Base-by-base conservation (phyloP, 495 filamentous ascomycete genomes). In the Arthonia radiata region DNA sequence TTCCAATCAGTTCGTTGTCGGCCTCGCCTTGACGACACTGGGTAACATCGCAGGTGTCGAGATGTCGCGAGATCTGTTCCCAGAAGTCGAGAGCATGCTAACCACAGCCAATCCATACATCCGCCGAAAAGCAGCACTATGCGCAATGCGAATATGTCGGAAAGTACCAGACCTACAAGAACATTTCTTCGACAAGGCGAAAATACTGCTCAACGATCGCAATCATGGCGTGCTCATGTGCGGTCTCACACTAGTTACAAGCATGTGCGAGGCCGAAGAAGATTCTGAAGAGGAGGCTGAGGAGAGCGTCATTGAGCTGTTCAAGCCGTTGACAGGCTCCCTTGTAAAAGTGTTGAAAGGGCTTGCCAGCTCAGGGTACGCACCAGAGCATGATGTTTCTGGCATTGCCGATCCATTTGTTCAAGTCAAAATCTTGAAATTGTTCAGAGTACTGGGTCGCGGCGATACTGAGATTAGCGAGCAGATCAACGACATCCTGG, bases 401-500 rank as follows among this genome's bases (percentile, higher is more conserved):
- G 86, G 86, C 12, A 92, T 97, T 33, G 90, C 89, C 17, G 86
- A 97, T 53, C 86, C 86, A n/a, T 97, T 97, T 56, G 49, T 97
- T 22, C 86, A 97, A 47, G 80, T 90, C 48, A 94, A 93, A 57
- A 80, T 97, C 27, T 52, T 97, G 28, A 67, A 69, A 26, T 49
- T 97, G 29, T 57, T 97, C 24, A 61, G 83, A 31, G 74, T 90
- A 4, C 54, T 97, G 13, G 81, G 69, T 12, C 69, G 79, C 30
- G 86, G 86, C 23, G 80, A 97, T 51, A 56, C 69, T 14, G 61
- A 78, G 31, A 83, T 79, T 5, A 93, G 80, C 41, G 86, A 97
- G 49, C 68, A 89, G 43, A 93, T 97, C 50, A 97, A 94, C 48
- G 86, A 97, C 44, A 94, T 97, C 32, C 53, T 97, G 29, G 89